Base-by-base conservation (phyloP, 2,329 filamentous ascomycete genomes). In the Phialophora macrospora region DNA sequence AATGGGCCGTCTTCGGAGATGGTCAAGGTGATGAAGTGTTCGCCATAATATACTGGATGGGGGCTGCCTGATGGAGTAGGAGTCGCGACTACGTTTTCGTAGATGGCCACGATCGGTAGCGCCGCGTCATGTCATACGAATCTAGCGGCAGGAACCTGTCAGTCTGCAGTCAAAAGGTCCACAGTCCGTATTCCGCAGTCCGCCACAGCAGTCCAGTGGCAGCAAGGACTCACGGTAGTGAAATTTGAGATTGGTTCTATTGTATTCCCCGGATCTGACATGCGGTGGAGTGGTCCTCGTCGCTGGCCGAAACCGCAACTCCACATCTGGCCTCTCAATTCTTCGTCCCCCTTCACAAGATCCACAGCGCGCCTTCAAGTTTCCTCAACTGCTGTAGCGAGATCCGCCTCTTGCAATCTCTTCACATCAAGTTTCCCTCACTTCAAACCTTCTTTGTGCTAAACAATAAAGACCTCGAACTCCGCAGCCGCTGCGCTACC, bases 111-210 rank as follows among this genome's bases (percentile, higher is more conserved):
- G 14, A 44, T 44, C 17, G 38, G 38, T 20, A 44, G 12, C 26
- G 58, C 58, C 58, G 58, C 58, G 58, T 60, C 58, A 60, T 60
- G 58, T 60, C 58, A 60, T 51, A 60, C 58, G 44, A 34, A 60
- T 49, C 38, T 60, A 32, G 41, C n/a, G 24, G 52, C 52, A 34
- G 52, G 52, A 34, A 55, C 52, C 28, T 55, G 24, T 11, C 38
- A n/a, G 48, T 22, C 22, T 14, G 22, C 48, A 17, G 48, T 44
- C 38, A 7, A 44, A n/a, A 32, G 11, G 38, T 44, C 38, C 38
- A 6, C 3, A 44, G 38, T n/a, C 38, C 38, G 38, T 14, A 38
- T 4, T 38, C 12, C 14, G 34, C 38, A 44, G 38, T 44, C 38
- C 38, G 7, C 38, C 5, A 44, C 17, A 44, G 38, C 38, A 44